Evolutionary conservation across 2,329 filamentous ascomycete species (phyloP).

Genomic region (Microsporum audouinii): DNA sequence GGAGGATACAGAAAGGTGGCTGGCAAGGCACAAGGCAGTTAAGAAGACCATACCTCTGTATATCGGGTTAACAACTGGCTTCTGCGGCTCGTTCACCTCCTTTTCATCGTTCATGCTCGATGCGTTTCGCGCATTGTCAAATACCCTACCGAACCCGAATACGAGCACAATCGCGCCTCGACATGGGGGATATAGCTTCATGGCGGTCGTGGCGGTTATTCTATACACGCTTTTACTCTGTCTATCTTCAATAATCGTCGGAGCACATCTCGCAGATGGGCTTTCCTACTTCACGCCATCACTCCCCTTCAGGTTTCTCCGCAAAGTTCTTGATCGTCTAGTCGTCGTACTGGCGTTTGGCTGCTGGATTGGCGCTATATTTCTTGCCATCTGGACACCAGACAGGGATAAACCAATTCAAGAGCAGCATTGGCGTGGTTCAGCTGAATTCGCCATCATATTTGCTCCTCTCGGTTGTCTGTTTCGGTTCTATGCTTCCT

Average conservation of each 20-base stretch:
- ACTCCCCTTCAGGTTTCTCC: slow-evolving; percentile 46
- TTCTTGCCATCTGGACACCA: slow-evolving; percentile 62
- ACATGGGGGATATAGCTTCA: slow-evolving; percentile 67
- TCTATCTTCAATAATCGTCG: slow-evolving; percentile 56
- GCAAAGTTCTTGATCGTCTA: slow-evolving; percentile 52
- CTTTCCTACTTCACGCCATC: slow-evolving; percentile 49
- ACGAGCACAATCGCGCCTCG: slow-evolving; percentile 41
- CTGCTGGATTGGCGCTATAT: slow-evolving; percentile 64
- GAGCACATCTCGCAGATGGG: slow-evolving; percentile 61
- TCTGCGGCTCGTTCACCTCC: slow-evolving; percentile 80
- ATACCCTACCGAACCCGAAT: slow-evolving; percentile 51
- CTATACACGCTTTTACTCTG: slow-evolving; percentile 61
- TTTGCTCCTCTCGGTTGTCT: slow-evolving; percentile 76
- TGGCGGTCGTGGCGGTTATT: slow-evolving; percentile 67
- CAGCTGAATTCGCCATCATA: slow-evolving; percentile 62
- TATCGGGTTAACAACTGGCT: slow-evolving; percentile 73
- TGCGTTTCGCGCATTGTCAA: slow-evolving; percentile 65
- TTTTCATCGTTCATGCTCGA: slow-evolving; percentile 82
- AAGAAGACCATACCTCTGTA: slow-evolving; percentile 87
- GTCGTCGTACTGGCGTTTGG: slow-evolving; percentile 56
- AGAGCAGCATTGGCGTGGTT: slow-evolving; percentile 59
- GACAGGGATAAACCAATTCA: slow-evolving; percentile 32
- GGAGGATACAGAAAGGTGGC: slow-evolving; percentile 27
- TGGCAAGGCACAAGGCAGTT: slow-evolving; percentile 46
- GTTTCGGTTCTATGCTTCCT: slow-evolving; percentile 58